Conservation (phyloP, 2,329 filamentous ascomycete genomes). For the Septoria linicola region DNA sequence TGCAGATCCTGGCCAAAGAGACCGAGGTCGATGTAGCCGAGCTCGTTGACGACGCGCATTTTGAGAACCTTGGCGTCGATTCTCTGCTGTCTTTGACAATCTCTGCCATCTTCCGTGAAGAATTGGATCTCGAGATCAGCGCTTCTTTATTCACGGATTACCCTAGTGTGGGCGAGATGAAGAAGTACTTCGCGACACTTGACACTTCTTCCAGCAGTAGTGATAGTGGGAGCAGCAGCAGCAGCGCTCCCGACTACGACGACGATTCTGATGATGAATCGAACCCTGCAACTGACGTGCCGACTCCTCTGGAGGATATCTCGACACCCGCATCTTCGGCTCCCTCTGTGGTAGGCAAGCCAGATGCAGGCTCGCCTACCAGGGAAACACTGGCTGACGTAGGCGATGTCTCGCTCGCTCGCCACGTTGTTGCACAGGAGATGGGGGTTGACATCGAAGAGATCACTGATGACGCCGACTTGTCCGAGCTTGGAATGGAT, state of each 20-base stretch:
- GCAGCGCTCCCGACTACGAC: slow-evolving; percentile 34
- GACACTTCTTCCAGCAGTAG: slow-evolving; percentile 32
- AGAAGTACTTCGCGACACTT: slow-evolving; percentile 54
- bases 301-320: slow-evolving; percentile 45
- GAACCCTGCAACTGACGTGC: slow-evolving; percentile 41
- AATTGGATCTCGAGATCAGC: slow-evolving; percentile 59
- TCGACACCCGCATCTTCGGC: slow-evolving; percentile 53
- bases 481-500: slow-evolving; percentile 59
- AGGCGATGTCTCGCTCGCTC: slow-evolving; percentile 47
- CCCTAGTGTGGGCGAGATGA: slow-evolving; percentile 60
- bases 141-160: slow-evolving; percentile 61
- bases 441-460: slow-evolving; percentile 66
- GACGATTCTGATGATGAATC: slow-evolving; percentile 45
- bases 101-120: slow-evolving; percentile 61
- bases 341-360: slow-evolving; percentile 46
- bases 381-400: slow-evolving; percentile 39
- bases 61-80: slow-evolving; percentile 63
- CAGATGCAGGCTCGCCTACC: slow-evolving; percentile 36
- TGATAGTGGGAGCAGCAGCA: slow-evolving; percentile 35
- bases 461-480: slow-evolving; percentile 58
- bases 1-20: slow-evolving; percentile 67
- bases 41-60: slow-evolving; percentile 59
- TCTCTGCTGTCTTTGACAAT: slow-evolving; percentile 62
- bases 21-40: slow-evolving; percentile 59
- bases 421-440: slow-evolving; percentile 52